Evolutionary conservation across 2,329 filamentous ascomycete species (phyloP).

Genomic region (Mollisiaceae sp.): DNA sequence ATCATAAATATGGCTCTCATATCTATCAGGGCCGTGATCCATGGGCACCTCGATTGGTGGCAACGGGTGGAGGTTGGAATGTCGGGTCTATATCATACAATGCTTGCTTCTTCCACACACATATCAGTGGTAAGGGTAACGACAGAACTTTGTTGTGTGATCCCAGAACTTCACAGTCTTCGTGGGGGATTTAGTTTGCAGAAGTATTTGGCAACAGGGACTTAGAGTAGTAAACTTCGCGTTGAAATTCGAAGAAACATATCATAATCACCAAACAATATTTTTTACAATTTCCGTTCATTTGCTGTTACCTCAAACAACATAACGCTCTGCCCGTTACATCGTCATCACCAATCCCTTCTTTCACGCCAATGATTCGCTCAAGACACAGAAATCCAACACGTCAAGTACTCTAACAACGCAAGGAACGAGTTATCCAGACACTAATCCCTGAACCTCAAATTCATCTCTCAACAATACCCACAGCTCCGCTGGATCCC

Average conservation of each 20-base stretch:
- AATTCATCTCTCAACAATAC: background rate
- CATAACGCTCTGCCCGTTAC: background rate
- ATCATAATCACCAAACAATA: no score
- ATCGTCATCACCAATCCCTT: background rate
- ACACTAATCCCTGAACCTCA: background rate
- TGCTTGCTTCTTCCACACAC: background rate
- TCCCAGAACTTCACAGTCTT: no score
- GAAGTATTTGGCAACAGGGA: no score
- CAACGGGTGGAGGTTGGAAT: background rate
- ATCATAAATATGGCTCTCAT: background rate
- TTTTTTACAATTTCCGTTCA: background rate
- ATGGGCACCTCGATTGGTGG: background rate
- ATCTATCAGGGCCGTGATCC: background rate
- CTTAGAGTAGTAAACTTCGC: no score
- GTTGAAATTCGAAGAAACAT: no score
- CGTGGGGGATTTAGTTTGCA: no score
- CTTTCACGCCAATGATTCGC: background rate
- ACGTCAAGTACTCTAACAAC: background rate
- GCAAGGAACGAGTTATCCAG: background rate
- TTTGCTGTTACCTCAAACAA: background rate
- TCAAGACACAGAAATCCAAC: background rate
- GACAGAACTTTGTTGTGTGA: background rate
- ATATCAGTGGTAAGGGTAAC: background rate
- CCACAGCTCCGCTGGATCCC: background rate
- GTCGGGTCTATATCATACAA: no score